Conservation (phyloP, 2,329 filamentous ascomycete species). For the Zymoseptoria tritici region DNA sequence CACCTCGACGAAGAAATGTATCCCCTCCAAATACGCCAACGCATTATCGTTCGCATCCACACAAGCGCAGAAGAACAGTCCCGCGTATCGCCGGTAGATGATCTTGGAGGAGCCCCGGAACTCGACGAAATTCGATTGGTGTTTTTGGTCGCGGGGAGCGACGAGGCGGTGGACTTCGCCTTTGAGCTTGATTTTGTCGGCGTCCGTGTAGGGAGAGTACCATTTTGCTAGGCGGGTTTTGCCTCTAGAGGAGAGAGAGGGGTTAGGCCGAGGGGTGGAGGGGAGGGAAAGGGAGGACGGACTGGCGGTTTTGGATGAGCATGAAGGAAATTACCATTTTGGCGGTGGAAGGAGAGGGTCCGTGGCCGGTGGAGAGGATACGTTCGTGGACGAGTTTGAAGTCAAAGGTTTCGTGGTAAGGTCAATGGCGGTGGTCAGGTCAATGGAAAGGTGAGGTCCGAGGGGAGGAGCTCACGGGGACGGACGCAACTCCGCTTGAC, state of each 20-base stretch:
- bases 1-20: slow-evolving; percentile 99
- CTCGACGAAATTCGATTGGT: slow-evolving; percentile 99
- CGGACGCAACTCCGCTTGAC: too few species aligned
- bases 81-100: slow-evolving; percentile 93
- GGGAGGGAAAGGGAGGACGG: slow-evolving; percentile 8
- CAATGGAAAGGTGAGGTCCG: neutral
- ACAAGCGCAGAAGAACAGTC: slow-evolving; percentile 97
- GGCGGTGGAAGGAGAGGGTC: neutral
- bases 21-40: slow-evolving; percentile 90
- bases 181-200: slow-evolving; percentile 98
- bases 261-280: neutral
- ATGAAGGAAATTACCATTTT: slow-evolving; percentile 64
- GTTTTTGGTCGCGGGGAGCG: slow-evolving; percentile 95
- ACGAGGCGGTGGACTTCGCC: slow-evolving; percentile 98
- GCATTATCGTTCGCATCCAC: slow-evolving; percentile 99
- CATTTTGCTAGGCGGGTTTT: slow-evolving; percentile 98
- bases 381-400: too few species aligned
- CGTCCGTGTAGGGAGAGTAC: slow-evolving; percentile 97
- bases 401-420: too few species aligned
- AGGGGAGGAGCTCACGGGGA: neutral
- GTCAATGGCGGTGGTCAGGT: neutral
- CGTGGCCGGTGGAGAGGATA: too few species aligned
- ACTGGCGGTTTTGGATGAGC: slow-evolving; percentile 85
- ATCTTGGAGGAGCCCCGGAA: slow-evolving; percentile 82
- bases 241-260: slow-evolving; percentile 56